Base-by-base conservation (phyloP, 1,284 basidiomycete genomes). In the Dichomitus squalens region DNA sequence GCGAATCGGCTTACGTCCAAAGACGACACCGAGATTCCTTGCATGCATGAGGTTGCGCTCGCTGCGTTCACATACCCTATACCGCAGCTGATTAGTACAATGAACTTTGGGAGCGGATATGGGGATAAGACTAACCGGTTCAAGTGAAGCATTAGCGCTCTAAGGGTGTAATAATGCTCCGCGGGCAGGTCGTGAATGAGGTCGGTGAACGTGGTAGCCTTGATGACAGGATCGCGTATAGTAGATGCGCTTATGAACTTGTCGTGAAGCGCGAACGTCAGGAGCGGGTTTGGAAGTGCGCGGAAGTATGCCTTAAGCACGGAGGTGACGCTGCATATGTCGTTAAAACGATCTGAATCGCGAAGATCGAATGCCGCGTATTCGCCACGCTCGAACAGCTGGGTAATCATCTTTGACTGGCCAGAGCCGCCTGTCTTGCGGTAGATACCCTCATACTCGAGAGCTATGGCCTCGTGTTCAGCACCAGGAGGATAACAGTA, bases 251-350 rank as follows among this genome's bases (percentile, higher is more conserved):
- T 73, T 63, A 96, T 88, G 70, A 98, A 96, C 67, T 88, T 86
- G 65, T 97, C 94, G 66, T 99, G 96, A 21, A 98, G 81, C 58
- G 91, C 90, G 69, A 88, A 93, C 0, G 97, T 98, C 60, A 98
- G 78, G 38, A 99, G 78, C 1, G 97, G 97, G 57, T 90, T 84
- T 2, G 96, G 96, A 35, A 99, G 77, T 44, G 87, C 83, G 44
- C 96, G 87, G 84, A 99, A 95, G 76, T 98, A 99, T 40, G 90
- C 93, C 81, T 99, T 99, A 67, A 99, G 82, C 38, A 97, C 96
- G 20, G 95, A 96, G 0, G 97, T 99, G 66, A 98, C 88, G 57
- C 94, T 95, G 70, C 92, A 95, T 55, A 99, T 93, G 72, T 99
- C 97, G 77, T 97, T 98, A 81, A 98, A 99, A 34, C 87, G 82